Base-by-base conservation (phyloP, 805 yeast genomes). In the Metschnikowia corniflorae region DNA sequence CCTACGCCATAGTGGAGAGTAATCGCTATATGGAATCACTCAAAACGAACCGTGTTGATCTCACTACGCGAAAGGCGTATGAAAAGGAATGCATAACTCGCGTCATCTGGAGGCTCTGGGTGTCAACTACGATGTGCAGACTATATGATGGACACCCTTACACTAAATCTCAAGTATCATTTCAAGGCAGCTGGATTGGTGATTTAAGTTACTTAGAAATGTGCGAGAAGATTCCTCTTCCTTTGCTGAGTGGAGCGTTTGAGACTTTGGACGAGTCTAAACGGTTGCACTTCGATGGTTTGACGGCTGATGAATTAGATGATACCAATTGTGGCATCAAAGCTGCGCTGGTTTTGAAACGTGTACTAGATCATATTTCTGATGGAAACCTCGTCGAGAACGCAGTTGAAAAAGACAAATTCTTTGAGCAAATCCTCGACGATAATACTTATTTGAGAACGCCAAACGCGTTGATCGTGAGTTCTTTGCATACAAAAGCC, bases 401-500 rank as follows among this genome's bases (percentile, higher is more conserved):
- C 5, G 26, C 25, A 14, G 26, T 42, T 16, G 15, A 18, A 4
- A 9, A 20, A 16, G 43, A 45, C 13, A 23, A 22, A 2, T 31
- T 7, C 5, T 46, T 51, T 15, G 38, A 44, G 10, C 16, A 29
- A 7, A 28, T 24, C 19, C 27, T 47, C 7, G 26, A 24, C 18
- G 12, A 13, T 9, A 34, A 36, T n/a, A 29, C 35, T 3, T 39
- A 37, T 26, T 24, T 15, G 7, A 27, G 37, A 1, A 43, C 43
- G n/a, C 36, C 50, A 25, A 59, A 50, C 21, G 44, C 57, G 29
- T 47, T 68, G 3, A 45, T 64, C 5, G 44, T 73, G 24, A 65
- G 68, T 42, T 50, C 62, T 5, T 56, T 62, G 13, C 49, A 50
- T 33, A 47, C 71, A 6, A 52, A 58, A 22, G 49, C 72, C 2